A percentile compares a stretch with the other conserved stretches of the same genome.
These are phyloP conservation scores for Emmonsia crescens DNA, from an alignment of 2,329 filamentous ascomycete genomes.

Conservation along the genomic window DNA sequence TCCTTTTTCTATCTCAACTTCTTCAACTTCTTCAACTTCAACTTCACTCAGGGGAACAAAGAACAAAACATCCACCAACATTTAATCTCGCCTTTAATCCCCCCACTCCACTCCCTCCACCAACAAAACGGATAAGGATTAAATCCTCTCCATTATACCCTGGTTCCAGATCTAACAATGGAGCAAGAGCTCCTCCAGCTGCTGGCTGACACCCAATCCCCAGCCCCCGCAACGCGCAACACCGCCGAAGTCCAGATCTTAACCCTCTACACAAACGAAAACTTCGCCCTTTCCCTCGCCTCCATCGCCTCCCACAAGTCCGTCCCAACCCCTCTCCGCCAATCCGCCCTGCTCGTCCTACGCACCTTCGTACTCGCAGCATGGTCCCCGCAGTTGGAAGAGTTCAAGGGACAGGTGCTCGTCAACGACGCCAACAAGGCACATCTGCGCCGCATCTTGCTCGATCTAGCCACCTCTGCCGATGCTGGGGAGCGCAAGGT, in stretches of 20 bases:
- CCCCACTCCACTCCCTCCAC: not conserved
- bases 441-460: conserved; percentile 59
- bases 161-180: conserved; percentile 45
- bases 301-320: conserved; percentile 69
- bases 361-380: conserved; percentile 74
- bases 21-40: too few relatives aligned
- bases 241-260: conserved; percentile 76
- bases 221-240: conserved; percentile 65
- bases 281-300: conserved; percentile 68
- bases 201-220: conserved; percentile 73
- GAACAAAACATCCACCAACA: not conserved
- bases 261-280: conserved; percentile 54
- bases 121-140: not conserved
- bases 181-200: conserved; percentile 86
- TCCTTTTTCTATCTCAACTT: too few relatives aligned
- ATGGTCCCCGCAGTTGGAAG: conserved; percentile 69
- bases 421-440: conserved; percentile 64
- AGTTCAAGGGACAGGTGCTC: conserved; percentile 55
- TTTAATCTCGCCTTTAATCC: not conserved
- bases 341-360: conserved; percentile 68
- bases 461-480: conserved; percentile 64
- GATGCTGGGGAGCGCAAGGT: conserved; percentile 71
- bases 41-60: too few relatives aligned
- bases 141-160: not conserved
- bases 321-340: conserved; percentile 63